A percentile compares a stretch with the other conserved stretches of the same genome.
phyloP scores from a whole-genome alignment of 2,329 filamentous ascomycete species.

The Xylaria multiplex region DNA sequence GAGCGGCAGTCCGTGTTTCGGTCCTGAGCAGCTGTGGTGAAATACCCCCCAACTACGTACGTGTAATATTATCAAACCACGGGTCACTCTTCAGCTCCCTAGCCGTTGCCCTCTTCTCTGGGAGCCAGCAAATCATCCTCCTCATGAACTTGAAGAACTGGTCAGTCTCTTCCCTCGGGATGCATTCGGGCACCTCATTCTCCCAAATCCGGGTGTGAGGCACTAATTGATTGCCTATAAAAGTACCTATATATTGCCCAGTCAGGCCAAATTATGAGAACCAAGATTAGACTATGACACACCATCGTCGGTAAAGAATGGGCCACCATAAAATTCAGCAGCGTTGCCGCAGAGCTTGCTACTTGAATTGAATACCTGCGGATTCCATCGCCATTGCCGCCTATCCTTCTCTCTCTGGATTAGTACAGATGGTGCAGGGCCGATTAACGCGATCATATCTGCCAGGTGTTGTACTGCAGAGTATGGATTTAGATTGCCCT shows the following conservation, averaged over 20 bases:
- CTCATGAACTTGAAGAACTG: slow-evolving; percentile 14
- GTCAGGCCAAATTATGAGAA: background rate
- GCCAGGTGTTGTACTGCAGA: slow-evolving; percentile 13
- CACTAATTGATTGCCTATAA: slow-evolving; percentile 6
- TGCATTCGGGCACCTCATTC: slow-evolving; percentile 6
- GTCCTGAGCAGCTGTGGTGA: background rate
- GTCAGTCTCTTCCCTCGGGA: slow-evolving; percentile 3
- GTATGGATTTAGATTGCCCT: slow-evolving; percentile 3
- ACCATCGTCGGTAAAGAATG: slow-evolving; percentile 8
- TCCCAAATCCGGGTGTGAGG: slow-evolving; percentile 2
- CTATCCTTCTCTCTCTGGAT: slow-evolving; percentile 3
- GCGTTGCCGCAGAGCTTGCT: slow-evolving; percentile 15
- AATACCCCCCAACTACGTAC: background rate
- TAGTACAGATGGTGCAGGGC: slow-evolving; percentile 6
- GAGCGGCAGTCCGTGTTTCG: background rate
- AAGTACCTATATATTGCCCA: background rate
- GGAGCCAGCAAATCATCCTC: slow-evolving; percentile 16
- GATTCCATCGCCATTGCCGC: slow-evolving; percentile 8
- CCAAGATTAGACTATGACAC: background rate
- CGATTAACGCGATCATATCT: slow-evolving; percentile 13
- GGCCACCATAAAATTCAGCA: slow-evolving; percentile 13
- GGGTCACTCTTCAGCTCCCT: slow-evolving; percentile 8
- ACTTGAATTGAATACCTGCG: slow-evolving; percentile 6
- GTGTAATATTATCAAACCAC: background rate
- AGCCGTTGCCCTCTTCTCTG: slow-evolving; percentile 9